Evolutionary conservation across 2,329 filamentous ascomycete genomes (phyloP), one percentile per base, ranked within the genome.

Genomic region (Fusarium armeniacum): DNA sequence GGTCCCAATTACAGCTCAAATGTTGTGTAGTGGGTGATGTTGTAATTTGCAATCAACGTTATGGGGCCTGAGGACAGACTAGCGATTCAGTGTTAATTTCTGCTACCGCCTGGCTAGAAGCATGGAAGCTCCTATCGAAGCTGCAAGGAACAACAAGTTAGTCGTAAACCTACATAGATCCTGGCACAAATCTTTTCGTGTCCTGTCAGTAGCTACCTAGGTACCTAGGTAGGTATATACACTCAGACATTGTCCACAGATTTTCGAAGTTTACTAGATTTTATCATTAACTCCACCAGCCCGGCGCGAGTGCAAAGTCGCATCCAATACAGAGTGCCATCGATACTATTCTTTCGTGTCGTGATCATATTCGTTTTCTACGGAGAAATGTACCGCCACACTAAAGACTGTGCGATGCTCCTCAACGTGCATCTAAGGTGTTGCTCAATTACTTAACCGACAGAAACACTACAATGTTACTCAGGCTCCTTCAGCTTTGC

Each of bases 41-140:
- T 50, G 40, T 67, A 67, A 65, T 67, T 67, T 65, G 45, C 62
- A 61, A 66, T 66, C 36, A 55, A 44, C 41, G 26, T 35, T 56
- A 62, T 66, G 62, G 63, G 45, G 62, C 55, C 51, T 55, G 28
- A 20, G 10, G 28, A 16, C 24, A 55, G 26, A 32, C 63, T 66
- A 66, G 44, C 55, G 62, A 66, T 56, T 43, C 56, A 56, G 38
- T 51, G n/a, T 35, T 45, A 61, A 32, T 44, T 38, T 41, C 49
- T 51, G 26, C 44, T 43, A 41, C 41, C 33, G 12, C 30, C 36
- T n/a, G 38, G 40, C 49, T 58, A 43, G 35, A 65, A 58, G 44
- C 52, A 51, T 67, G 9, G 57, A 67, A 58, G 57, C 47, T 47
- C 41, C 26, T 38, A 35, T 67, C 57, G 67, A 69, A 69, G 66